Conservation (phyloP, 164 flowering plant genomes). For the Kingdonia uniflora region DNA sequence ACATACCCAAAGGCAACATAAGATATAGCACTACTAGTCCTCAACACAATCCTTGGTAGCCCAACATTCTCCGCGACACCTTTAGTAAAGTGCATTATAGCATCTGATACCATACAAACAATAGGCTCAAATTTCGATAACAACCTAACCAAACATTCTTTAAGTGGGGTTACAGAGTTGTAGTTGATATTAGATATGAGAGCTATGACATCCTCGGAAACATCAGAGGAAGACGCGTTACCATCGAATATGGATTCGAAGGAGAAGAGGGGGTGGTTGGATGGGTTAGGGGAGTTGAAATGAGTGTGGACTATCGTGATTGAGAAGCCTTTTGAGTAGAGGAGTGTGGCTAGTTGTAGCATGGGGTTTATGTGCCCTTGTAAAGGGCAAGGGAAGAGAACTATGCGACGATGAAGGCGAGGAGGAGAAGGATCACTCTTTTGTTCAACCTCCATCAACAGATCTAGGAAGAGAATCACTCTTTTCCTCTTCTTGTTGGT, state of each 20-base stretch:
- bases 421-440: too few species aligned
- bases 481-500: too few species aligned
- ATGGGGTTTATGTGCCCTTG: constrained; percentile 51
- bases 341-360: constrained; percentile 39
- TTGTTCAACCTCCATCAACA: too few species aligned
- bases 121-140: constrained; percentile 4
- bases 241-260: constrained; percentile 15
- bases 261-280: constrained; percentile 9
- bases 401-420: constrained; percentile 7
- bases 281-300: constrained; percentile 28
- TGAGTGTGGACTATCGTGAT: constrained; percentile 34
- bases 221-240: neutral
- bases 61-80: constrained; percentile 20
- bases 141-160: constrained; percentile 12
- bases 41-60: constrained; percentile 26
- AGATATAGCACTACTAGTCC: constrained; percentile 19
- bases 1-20: constrained; percentile 2
- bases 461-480: too few species aligned
- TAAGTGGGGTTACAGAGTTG: constrained; percentile 19
- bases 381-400: constrained; percentile 35
- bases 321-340: constrained; percentile 35
- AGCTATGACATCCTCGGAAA: constrained; percentile 2
- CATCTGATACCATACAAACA: constrained; percentile 33
- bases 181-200: constrained; percentile 13
- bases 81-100: constrained; percentile 22